These are phyloP conservation scores for Ceratocystis alfenasii DNA, from an alignment of 2,329 filamentous ascomycete genomes.

Conservation along the genomic window DNA sequence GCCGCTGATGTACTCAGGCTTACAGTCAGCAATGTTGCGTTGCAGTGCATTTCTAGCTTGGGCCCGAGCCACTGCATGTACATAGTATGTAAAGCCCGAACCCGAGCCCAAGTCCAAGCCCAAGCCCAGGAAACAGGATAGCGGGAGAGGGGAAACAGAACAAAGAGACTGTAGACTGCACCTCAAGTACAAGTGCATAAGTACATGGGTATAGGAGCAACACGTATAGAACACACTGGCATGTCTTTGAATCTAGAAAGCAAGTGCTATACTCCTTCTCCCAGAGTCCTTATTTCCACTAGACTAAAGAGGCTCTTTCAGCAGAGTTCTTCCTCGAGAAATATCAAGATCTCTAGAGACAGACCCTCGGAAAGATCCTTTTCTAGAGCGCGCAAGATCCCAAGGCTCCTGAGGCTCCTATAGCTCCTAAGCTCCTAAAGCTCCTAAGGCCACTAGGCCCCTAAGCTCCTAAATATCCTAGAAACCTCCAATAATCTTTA, in stretches of 20 bases:
- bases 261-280: too few relatives aligned
- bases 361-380: too few relatives aligned
- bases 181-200: background rate
- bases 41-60: background rate
- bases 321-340: background rate
- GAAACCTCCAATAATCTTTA: background rate
- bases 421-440: too few relatives aligned
- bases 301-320: background rate
- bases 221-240: too few relatives aligned
- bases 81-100: background rate
- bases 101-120: background rate
- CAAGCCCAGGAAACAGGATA: constrained; percentile 4
- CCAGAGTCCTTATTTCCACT: too few relatives aligned
- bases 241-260: too few relatives aligned
- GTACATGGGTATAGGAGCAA: background rate
- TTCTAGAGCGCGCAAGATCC: too few relatives aligned
- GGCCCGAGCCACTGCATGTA: too few relatives aligned
- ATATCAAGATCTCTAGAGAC: too few relatives aligned
- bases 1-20: background rate
- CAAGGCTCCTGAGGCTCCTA: too few relatives aligned
- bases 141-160: background rate
- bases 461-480: too few relatives aligned
- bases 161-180: background rate
- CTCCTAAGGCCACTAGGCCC: too few relatives aligned
- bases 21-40: background rate